Conservation (phyloP, 2,329 filamentous ascomycete genomes). For the Pseudodiploospora longispora region DNA sequence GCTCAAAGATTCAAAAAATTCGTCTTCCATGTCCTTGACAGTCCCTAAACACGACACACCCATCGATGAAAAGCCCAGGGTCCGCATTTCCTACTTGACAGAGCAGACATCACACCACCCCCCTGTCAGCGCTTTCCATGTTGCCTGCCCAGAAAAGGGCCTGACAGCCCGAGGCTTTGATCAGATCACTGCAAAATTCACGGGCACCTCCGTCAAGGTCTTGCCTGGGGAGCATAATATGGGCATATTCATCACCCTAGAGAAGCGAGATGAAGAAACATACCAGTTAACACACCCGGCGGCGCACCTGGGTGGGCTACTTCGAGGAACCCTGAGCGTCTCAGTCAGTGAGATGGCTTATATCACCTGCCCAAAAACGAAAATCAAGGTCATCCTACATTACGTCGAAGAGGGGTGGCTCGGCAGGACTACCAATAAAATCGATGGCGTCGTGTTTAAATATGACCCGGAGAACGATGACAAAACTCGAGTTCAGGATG, state of each 20-base stretch:
- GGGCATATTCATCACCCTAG: conserved; percentile 86
- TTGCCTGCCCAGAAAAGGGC: conserved; percentile 86
- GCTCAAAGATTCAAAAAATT: conserved; percentile 35
- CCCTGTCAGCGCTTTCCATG: conserved; percentile 90
- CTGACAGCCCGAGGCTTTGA: conserved; percentile 85
- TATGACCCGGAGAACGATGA: conserved; percentile 84
- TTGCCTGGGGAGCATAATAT: conserved; percentile 87
- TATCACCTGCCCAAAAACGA: conserved; percentile 82
- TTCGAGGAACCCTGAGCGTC: conserved; percentile 81
- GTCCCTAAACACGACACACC: conserved; percentile 40
- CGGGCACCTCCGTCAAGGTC: conserved; percentile 87
- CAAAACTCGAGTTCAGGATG: conserved; percentile 72
- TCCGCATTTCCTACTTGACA: conserved; percentile 87
- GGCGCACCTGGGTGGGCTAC: conserved; percentile 81
- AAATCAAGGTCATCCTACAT: conserved; percentile 83
- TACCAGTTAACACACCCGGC: conserved; percentile 93
- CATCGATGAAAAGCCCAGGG: conserved; percentile 35
- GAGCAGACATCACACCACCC: conserved; percentile 98
- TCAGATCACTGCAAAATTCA: conserved; percentile 96
- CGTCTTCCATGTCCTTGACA: conserved; percentile 42
- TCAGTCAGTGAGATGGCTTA: conserved; percentile 86
- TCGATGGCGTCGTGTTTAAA: conserved; percentile 83
- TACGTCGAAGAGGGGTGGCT: conserved; percentile 96
- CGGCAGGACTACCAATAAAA: conserved; percentile 80
- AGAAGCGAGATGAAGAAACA: conserved; percentile 73